Base-by-base conservation (phyloP, 805 yeast species). In the Suhomyces kilbournensis region DNA sequence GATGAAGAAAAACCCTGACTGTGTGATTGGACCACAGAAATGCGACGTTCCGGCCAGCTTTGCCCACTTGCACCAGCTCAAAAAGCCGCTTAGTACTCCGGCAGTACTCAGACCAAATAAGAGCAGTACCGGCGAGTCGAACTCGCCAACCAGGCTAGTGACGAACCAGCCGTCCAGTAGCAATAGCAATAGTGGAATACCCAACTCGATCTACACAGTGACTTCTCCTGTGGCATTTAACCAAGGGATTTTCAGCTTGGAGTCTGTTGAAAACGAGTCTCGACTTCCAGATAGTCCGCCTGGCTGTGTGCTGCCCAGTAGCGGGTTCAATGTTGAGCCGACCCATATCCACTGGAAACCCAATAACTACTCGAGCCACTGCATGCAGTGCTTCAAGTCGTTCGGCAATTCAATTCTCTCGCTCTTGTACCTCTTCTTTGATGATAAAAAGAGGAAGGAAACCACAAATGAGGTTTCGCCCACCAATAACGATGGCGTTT, bases 291-390 rank as follows among this genome's bases (percentile, higher is more conserved):
- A 32, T 32, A n/a, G 35, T 28, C 32, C 32, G 14, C 32, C 32
- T 28, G 32, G 32, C 32, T 10, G 32, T 6, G 32, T 28, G 32
- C 32, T 28, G 25, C 44, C 44, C 10, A 42, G 15, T 14, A 7
- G 15, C 19, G 45, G 26, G 19, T 51, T 52, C 44, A 43, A 26
- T 23, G 54, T 26, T 34, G 83, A 79, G 56, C 84, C 84, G 14
- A 76, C 80, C 8, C 82, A 75, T 49, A 61, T 64, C 12, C 84
- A 80, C 61, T 81, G 85, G 85, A 74, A 74, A 54, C 77, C 80
- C 19, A 76, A 81, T 62, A 60, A 58, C 44, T 64, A 61, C 49
- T 62, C 76, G n/a, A 56, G 62, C 49, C 66, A 67, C 47, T 81
- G 85, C 63, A 65, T 70, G 72, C 67, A 67, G 52, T 74, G 79